phyloP scores from a whole-genome alignment of 202 grass and related monocot genomes.

The Setaria italica region DNA sequence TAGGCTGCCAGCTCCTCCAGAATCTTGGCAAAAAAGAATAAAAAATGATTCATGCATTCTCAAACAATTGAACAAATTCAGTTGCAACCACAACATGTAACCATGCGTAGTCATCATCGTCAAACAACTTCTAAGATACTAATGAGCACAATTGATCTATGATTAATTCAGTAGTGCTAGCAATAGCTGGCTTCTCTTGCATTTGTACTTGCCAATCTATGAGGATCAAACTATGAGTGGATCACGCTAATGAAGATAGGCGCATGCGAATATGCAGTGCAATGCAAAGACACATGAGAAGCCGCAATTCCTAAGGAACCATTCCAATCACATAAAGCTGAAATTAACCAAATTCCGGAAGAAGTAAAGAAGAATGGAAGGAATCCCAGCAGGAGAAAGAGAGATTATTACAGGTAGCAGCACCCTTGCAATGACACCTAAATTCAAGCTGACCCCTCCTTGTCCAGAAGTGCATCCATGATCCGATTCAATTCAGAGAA shows the following conservation, averaged over 20 bases:
- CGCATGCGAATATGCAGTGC: not conserved
- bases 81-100: not conserved
- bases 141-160: not conserved
- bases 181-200: not conserved
- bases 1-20: not conserved
- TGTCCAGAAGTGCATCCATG: slow-evolving; percentile 27
- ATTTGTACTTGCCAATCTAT: not conserved
- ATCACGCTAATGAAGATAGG: not conserved
- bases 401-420: slow-evolving; percentile 59
- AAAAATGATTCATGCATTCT: not conserved
- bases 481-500: slow-evolving; percentile 41
- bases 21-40: not conserved
- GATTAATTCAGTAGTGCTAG: not conserved
- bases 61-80: not conserved
- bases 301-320: slow-evolving; percentile 31
- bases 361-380: slow-evolving; percentile 25
- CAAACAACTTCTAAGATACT: slow-evolving; percentile 11
- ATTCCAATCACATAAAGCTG: slow-evolving; percentile 48
- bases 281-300: slow-evolving; percentile 22
- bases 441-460: slow-evolving; percentile 46
- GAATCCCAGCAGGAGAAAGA: slow-evolving; percentile 37
- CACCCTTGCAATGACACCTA: slow-evolving; percentile 41
- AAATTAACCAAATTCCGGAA: slow-evolving; percentile 50
- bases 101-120: slow-evolving; percentile 10
- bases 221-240: slow-evolving; percentile 20